These are phyloP conservation scores for Sanghuangporus baumii DNA, from an alignment of 1,284 basidiomycete species.

Conservation along the genomic window DNA sequence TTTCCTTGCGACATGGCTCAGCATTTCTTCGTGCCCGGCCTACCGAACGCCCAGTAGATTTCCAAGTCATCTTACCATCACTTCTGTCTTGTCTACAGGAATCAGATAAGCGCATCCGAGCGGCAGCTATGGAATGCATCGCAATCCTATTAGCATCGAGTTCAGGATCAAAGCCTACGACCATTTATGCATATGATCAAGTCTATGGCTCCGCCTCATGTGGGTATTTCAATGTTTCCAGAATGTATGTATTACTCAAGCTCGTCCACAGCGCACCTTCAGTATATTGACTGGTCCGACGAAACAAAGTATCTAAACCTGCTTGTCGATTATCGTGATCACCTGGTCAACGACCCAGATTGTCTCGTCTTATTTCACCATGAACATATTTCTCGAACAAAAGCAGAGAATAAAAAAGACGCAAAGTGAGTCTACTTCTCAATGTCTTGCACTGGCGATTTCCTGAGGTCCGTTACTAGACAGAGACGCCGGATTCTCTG, in stretches of 20 bases:
- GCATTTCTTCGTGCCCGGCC: constrained; percentile 77
- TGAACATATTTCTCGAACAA: constrained; percentile 44
- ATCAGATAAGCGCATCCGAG: constrained; percentile 45
- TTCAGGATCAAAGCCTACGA: constrained; percentile 38
- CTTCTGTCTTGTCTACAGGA: constrained; percentile 66
- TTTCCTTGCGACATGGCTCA: constrained; percentile 57
- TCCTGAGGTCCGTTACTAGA: constrained; percentile 32
- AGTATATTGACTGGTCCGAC: constrained; percentile 77
- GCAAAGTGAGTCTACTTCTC: constrained; percentile 41
- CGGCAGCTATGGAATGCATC: constrained; percentile 63
- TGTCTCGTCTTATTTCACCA: constrained; percentile 65
- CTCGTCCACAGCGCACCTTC: constrained; percentile 47
- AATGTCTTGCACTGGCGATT: constrained; percentile 6
- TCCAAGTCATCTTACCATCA: constrained; percentile 82
- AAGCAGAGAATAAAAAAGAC: constrained; percentile 58
- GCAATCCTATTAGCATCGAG: constrained; percentile 39
- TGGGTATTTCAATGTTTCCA: constrained; percentile 31
- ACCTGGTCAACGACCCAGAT: constrained; percentile 63
- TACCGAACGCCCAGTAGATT: constrained; percentile 59
- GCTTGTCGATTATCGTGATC: constrained; percentile 49
- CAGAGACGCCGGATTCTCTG: constrained; percentile 75
- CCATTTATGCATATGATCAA: constrained; percentile 77
- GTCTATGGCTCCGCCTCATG: constrained; percentile 73
- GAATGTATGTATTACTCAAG: constrained; percentile 8
- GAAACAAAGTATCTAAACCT: constrained; percentile 60